These are phyloP conservation scores for Cladosporium austrohemisphaericum DNA, from an alignment of 2,329 filamentous ascomycete genomes.

Conservation along the genomic window DNA sequence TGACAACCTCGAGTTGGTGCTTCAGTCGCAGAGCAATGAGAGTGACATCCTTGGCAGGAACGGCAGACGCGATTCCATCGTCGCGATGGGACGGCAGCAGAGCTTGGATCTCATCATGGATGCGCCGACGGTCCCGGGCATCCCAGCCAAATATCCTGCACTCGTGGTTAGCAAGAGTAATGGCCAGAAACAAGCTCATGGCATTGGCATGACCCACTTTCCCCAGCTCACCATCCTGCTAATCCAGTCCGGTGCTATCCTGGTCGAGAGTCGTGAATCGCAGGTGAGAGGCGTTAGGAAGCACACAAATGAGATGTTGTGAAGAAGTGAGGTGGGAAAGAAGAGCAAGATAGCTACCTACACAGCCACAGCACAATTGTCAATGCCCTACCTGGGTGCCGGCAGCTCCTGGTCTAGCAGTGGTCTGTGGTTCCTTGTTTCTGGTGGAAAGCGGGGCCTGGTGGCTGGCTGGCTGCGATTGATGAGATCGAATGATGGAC, in stretches of 20 bases:
- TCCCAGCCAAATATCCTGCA: conserved; percentile 25
- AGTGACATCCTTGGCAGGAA: conserved; percentile 76
- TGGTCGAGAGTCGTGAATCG: neutral
- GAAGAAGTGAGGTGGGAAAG: neutral
- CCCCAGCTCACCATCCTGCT: conserved; percentile 22
- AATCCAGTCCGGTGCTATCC: conserved; percentile 1
- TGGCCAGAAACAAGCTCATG: neutral
- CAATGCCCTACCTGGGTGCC: no score
- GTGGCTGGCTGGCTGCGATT: no score
- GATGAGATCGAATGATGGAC: no score
- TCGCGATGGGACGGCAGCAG: conserved; percentile 62
- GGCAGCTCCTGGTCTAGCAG: no score
- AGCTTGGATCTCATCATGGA: conserved; percentile 42
- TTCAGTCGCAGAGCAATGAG: conserved; percentile 85
- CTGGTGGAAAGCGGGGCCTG: no score
- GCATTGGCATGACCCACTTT: conserved; percentile 17
- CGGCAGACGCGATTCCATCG: conserved; percentile 59
- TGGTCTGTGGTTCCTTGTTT: no score
- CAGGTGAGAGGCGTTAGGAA: no score
- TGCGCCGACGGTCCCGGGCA: conserved; percentile 36
- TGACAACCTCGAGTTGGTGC: conserved; percentile 81
- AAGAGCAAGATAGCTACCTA: neutral
- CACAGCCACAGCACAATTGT: no score
- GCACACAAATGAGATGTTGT: neutral
- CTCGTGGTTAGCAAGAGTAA: neutral